Evolutionary conservation across 495 filamentous ascomycete species (phyloP), one percentile per base, ranked within the genome.

Genomic region (Wilcoxina mikolae): DNA sequence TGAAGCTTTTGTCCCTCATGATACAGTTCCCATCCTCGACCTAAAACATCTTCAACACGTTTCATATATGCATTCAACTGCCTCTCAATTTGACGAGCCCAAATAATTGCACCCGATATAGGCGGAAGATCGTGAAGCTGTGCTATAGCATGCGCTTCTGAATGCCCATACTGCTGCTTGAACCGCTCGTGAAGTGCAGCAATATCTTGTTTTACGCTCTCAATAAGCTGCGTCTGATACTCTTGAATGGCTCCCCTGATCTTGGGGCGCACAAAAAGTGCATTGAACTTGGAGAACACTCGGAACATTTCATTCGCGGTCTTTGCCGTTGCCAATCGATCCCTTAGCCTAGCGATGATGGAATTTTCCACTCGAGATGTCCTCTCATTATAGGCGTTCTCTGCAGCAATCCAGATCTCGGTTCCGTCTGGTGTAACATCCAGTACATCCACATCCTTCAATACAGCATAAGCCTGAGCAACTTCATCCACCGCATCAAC

Each of bases 251-350:
- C 91, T 62, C 91, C 88, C 41, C 91, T 80, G 67, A 99, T 95
- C 73, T 96, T 96, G 17, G 93, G 93, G 26, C 91, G 79, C 46
- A 99, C 88, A 63, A 99, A 90, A 46, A 99, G 81, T 25, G 91
- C 93, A 64, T 99, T 99, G 76, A 99, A 99, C 65, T 95, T 95
- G 18, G 91, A 99, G 66, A 96, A 96, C 44, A 99, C 91, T 33
- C 93, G 85, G 67, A 99, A 99, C 91, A 96, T 99, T 66, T 96
- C 91, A 66, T 93, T 96, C 20, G 91, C 91, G 51, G 82, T 89
- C 74, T 89, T 96, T 11, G 91, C 88, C 2, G 85, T 95, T 1
- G 90, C 91, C 49, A 99, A 74, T 39, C 91, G 83, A 69, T 99
- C 91, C 61, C 93, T 77, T 9, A 99, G 72, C 31, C 89, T 79